Conservation (phyloP, 345 rosid species). For the Eucalyptus tenuipes region DNA sequence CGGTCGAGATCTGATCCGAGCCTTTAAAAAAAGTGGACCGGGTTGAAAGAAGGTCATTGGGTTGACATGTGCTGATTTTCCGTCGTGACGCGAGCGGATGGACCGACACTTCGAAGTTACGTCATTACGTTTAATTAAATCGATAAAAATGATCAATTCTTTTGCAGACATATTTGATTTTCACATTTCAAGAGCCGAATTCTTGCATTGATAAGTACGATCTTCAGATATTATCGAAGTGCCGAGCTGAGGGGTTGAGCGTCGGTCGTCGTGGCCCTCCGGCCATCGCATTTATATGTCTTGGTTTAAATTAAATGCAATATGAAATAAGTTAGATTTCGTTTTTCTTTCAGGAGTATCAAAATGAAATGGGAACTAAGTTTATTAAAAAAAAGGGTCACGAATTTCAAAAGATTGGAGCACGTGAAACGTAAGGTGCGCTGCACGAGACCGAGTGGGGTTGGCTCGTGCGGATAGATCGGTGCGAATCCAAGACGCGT, state of each 20-base stretch:
- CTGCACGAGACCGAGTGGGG: neutral
- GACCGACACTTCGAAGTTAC: neutral
- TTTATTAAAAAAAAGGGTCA: neutral
- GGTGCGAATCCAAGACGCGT: neutral
- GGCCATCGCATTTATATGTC: too few species aligned
- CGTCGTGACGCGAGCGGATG: neutral
- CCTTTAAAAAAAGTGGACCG: neutral
- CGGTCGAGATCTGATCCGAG: neutral
- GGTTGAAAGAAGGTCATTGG: neutral
- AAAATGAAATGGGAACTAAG: neutral
- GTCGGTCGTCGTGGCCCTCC: accelerated
- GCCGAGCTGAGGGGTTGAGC: too few species aligned
- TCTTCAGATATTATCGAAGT: too few species aligned
- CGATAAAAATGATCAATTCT: neutral
- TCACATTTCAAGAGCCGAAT: neutral
- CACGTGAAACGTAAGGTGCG: neutral
- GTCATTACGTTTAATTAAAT: neutral
- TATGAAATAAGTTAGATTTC: too few species aligned
- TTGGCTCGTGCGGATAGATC: neutral
- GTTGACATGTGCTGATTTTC: neutral
- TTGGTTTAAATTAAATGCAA: too few species aligned
- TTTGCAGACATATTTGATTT: neutral
- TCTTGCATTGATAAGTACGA: too few species aligned
- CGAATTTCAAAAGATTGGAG: neutral
- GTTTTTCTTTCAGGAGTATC: too few species aligned